These are phyloP conservation scores for Colletotrichum shisoi DNA, from an alignment of 2,329 filamentous ascomycete species.

Conservation along the genomic window DNA sequence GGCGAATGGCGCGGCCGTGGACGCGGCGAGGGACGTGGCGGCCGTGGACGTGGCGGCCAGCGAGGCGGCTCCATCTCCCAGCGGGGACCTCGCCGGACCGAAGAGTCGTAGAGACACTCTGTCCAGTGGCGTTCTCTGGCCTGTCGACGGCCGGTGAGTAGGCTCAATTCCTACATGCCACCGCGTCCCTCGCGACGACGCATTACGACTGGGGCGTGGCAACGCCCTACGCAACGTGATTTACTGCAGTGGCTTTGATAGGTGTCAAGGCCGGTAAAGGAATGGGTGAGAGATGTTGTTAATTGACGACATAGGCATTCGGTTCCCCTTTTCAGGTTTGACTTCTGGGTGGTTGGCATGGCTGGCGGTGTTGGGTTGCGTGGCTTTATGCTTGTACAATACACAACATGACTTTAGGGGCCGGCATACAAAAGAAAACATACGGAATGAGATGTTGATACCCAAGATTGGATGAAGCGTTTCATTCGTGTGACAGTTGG, in stretches of 20 bases:
- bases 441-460: constrained; percentile 39
- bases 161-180: constrained; percentile 44
- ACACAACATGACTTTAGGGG: constrained; percentile 39
- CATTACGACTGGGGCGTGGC: constrained; percentile 54
- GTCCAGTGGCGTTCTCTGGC: constrained; percentile 33
- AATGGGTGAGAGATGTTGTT: constrained; percentile 33
- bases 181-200: constrained; percentile 46
- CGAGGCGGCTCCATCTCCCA: constrained; percentile 48
- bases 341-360: constrained; percentile 38
- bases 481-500: not conserved
- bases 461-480: constrained; percentile 13
- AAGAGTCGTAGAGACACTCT: constrained; percentile 50
- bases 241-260: constrained; percentile 35
- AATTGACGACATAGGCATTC: constrained; percentile 35
- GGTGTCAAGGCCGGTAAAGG: constrained; percentile 34
- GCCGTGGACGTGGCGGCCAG: constrained; percentile 52
- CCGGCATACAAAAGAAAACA: constrained; percentile 39
- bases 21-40: constrained; percentile 57
- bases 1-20: constrained; percentile 62
- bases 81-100: constrained; percentile 51
- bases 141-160: constrained; percentile 43
- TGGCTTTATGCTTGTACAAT: constrained; percentile 39
- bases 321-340: constrained; percentile 36
- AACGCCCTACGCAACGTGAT: constrained; percentile 44
- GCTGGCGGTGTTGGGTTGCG: constrained; percentile 38